Evolutionary conservation across 2,329 filamentous ascomycete species (phyloP), one percentile per base, ranked within the genome.

Genomic region (Volutella citrinella): DNA sequence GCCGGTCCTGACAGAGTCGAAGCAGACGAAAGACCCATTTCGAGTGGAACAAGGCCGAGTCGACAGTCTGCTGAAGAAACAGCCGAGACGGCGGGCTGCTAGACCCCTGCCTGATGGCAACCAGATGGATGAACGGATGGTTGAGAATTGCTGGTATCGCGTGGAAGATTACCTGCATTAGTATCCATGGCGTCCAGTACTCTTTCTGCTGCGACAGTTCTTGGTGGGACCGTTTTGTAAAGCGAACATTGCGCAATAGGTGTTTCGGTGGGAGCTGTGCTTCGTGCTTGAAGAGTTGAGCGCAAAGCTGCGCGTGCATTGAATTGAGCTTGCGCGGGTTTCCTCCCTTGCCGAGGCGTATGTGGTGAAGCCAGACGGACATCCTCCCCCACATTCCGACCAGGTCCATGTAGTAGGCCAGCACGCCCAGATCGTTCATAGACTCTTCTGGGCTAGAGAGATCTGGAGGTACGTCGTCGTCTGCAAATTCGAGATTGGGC

Each of bases 121-220:
- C 22, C 4, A 27, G 17, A 13, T 36, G 34, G n/a, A 36, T 27
- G 15, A 36, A 36, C 3, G 34, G 34, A 14, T 36, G 19, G 18
- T 36, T 36, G 2, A 36, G 22, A 12, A 36, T 18, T 10, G 23
- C 28, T 11, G 15, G 34, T 9, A 12, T 14, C 8, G 34, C 27
- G n/a, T 36, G 34, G 12, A 14, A 19, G 13, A 21, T 16, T 4
- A 36, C 18, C 19, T 36, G 34, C n/a, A 22, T 26, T 11, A 27
- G 20, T 9, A 30, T 16, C 33, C 33, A 36, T n/a, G 33, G 33
- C 11, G 15, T 20, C 33, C 27, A 36, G 17, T 36, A 36, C 20
- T 36, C 27, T 3, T 17, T 15, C 10, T 36, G 7, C 19, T 23
- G 17, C 9, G 7, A 10, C 12, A 34, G 7, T n/a, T 34, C 32